Conservation (phyloP, 106 monocot genomes). For the Dioscorea zingiberensis region DNA sequence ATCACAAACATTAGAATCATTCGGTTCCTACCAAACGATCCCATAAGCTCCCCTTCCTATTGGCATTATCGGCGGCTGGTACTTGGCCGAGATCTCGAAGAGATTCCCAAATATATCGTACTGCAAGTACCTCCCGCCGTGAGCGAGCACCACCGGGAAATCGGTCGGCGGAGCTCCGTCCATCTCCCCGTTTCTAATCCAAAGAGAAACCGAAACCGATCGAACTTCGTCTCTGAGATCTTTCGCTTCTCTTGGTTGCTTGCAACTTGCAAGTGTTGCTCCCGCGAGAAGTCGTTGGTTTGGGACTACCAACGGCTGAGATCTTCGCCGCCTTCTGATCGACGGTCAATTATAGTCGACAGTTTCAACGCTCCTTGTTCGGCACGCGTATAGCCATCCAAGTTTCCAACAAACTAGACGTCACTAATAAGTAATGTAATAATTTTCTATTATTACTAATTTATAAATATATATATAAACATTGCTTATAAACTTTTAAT, state of each 20-base stretch:
- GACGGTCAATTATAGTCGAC: background rate
- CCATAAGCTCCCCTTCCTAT: constrained; percentile 95
- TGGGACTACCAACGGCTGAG: background rate
- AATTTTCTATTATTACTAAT: background rate
- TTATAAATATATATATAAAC: background rate
- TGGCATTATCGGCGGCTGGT: constrained; percentile 93
- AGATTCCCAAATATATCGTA: constrained; percentile 80
- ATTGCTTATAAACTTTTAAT: too few relatives aligned
- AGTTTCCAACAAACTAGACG: too few relatives aligned
- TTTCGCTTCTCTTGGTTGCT: background rate
- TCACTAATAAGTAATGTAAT: background rate
- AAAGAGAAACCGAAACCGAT: background rate
- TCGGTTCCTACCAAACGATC: constrained; percentile 70
- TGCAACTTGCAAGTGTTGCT: background rate
- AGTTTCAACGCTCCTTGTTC: background rate
- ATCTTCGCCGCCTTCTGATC: background rate
- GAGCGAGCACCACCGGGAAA: constrained; percentile 42
- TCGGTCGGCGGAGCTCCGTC: constrained; percentile 42
- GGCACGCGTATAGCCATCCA: background rate
- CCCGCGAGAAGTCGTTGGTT: constrained; percentile 8
- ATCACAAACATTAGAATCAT: too few relatives aligned
- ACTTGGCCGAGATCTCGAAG: constrained; percentile 86
- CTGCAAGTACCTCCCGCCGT: constrained; percentile 65
- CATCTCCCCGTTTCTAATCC: constrained; percentile 22
- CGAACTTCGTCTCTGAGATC: background rate